Conservation (phyloP, 2,329 filamentous ascomycete genomes). For the Chalaropsis thielavioides region DNA sequence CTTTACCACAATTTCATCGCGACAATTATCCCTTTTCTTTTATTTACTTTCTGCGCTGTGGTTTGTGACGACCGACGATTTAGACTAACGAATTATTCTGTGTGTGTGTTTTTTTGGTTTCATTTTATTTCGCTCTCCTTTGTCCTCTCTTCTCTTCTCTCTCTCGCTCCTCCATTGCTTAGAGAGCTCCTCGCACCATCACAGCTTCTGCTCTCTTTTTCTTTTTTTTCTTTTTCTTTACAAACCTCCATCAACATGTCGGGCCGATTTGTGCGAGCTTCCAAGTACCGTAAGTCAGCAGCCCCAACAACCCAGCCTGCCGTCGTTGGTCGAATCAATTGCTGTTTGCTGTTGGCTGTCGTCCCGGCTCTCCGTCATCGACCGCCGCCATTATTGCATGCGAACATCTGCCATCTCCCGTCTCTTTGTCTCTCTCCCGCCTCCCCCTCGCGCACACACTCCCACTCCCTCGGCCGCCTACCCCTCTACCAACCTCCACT, state of each 20-base stretch:
- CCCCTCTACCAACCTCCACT: neutral
- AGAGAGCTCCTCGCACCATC: neutral
- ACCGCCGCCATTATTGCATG: too few species aligned
- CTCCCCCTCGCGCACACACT: neutral
- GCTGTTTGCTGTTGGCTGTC: neutral
- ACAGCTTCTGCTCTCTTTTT: neutral
- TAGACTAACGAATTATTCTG: neutral
- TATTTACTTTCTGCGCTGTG: neutral
- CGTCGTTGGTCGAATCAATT: neutral
- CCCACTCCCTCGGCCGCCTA: neutral
- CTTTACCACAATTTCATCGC: neutral
- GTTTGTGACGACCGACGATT: neutral
- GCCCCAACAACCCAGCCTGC: neutral
- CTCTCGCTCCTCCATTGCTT: neutral
- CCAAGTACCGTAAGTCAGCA: slow-evolving; percentile 47
- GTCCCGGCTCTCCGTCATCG: too few species aligned
- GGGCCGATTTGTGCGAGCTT: slow-evolving; percentile 52
- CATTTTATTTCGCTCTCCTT: neutral
- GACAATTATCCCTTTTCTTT: neutral
- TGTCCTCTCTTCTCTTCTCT: too few species aligned
- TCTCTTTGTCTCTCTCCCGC: slow-evolving; percentile 11
- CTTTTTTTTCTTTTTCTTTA: neutral
- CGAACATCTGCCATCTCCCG: too few species aligned
- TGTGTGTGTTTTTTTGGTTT: neutral
- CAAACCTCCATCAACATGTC: slow-evolving; percentile 33